Base-by-base conservation (phyloP, 2,329 filamentous ascomycete species). In the Neonectria magnoliae region DNA sequence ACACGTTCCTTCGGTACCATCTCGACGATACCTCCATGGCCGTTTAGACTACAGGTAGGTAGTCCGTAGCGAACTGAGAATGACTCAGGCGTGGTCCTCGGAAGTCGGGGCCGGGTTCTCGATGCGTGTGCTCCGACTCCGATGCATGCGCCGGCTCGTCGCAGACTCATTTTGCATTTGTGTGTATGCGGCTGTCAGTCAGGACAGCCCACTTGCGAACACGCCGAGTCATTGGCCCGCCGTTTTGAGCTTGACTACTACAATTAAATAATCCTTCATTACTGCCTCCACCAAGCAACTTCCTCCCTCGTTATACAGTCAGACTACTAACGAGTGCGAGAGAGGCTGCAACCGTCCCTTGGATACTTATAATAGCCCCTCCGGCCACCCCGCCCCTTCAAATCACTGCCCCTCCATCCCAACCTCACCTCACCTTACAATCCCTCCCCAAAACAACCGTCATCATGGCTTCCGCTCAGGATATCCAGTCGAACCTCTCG, bases 391-490 rank as follows among this genome's bases (percentile, higher is more conserved):
- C 31, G 50, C 56, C 50, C 11, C 33, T 44, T 47, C 57, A 27
- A 41, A 55, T 45, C 7, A 16, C 29, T 55, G 44, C 44, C 50
- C 55, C 60, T 54, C 55, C 56, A 57, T 33, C 31, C 51, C 45
- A 48, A 57, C 52, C 36, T 31, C 22, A 36, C 29, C 51, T 38
- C 38, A 57, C 52, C 36, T 31, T 31, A 36, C 29, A 45, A 69
- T 74, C 44, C 44, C 71, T 67, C 71, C 80, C 75, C 52, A 77
- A 62, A 33, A 36, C 57, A 55, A 55, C 56, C 60, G 51, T 51
- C 71, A 73, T 59, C 65, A 85, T 85, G 83, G 75, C 81, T 60
- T 76, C 81, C 47, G 70, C 77, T 71, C 80, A 81, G 74, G 82
- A 87, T 67, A 89, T 89, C 67, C 64, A 75, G 18, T 72, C 76